Base-by-base conservation (phyloP, 176 grass and related monocot genomes). In the Pontederia crassipes region DNA sequence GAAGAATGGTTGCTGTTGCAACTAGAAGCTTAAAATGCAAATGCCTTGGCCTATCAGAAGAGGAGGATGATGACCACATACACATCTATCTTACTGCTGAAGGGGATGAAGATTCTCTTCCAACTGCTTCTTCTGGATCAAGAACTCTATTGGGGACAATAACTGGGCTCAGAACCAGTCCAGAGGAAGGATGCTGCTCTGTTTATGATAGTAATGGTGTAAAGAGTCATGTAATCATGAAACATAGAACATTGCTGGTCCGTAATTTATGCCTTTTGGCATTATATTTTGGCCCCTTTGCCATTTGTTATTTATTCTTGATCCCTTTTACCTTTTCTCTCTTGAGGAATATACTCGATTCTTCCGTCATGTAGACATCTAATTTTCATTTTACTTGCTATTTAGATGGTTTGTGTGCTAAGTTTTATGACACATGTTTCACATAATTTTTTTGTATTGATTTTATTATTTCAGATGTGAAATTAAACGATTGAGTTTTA, bases 211-310 rank as follows among this genome's bases (percentile, higher is more conserved):
- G 60, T 15, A 35, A 4, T 24, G 81, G 84, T 52, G 65, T 75
- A 65, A 82, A 85, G 59, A 97, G 87, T 32, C 92, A 97, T 59
- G 55, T 85, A 51, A 85, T 97, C 78, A 75, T 91, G 60, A 91
- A 97, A 49, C 84, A 97, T 68, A 82, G 87, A 61, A 91, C 84
- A 53, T 71, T 97, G 59, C 73, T 97, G 92, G 92, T 97, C 70
- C 59, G 52, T 57, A 51, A 58, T 55, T 68, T 62, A 57, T 60
- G 74, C 48, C 68, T 51, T 66, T 72, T 49, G 40, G 55, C 52
- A 24, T 18, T 46, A 62, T 69, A 11, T 2, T 10, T 63, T 75
- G 4, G 47, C n/a, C 58, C 18, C 4, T 46, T 16, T 62, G 1
- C 20, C 16, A 24, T 64, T 17, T 27, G 17, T 64, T 27, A 12